phyloP scores from a whole-genome alignment of 306 rosid species.

The Acacia melanoxylon region DNA sequence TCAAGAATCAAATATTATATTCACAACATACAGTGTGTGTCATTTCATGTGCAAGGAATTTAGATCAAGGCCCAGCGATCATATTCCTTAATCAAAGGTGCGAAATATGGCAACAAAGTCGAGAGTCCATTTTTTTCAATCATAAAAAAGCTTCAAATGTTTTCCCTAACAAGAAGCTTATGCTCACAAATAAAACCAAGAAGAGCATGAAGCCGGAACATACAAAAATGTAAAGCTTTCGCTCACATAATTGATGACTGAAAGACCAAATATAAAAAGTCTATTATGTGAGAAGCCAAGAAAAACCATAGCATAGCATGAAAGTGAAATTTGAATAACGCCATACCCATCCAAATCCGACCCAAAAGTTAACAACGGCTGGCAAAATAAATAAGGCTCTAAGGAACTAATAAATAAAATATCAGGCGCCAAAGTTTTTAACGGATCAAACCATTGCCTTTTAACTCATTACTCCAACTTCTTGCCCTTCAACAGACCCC shows the following conservation, averaged over 20 bases:
- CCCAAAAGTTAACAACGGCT: conserved; percentile 32
- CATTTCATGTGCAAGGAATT: neutral
- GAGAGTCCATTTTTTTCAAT: neutral
- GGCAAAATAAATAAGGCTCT: conserved; percentile 25
- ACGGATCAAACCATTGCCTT: too few species aligned
- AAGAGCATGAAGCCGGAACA: neutral
- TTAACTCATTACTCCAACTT: conserved; percentile 53
- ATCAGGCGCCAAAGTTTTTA: conserved; percentile 10
- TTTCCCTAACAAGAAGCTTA: neutral
- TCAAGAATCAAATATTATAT: too few species aligned
- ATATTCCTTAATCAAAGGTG: neutral
- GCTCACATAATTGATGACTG: neutral
- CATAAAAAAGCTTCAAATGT: neutral
- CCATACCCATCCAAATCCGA: conserved; percentile 38
- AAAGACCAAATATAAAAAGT: conserved; percentile 19
- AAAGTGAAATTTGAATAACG: conserved; percentile 29
- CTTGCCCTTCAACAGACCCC: conserved; percentile 58
- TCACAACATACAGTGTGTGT: too few species aligned
- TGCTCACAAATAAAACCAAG: neutral
- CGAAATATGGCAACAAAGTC: neutral
- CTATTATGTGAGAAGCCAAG: conserved; percentile 29
- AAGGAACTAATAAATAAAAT: neutral
- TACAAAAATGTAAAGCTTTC: conserved; percentile 18
- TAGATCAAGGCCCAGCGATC: neutral
- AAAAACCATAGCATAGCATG: conserved; percentile 34